Conservation (phyloP, 257 asterid genomes). For the Primulina tabacum region DNA sequence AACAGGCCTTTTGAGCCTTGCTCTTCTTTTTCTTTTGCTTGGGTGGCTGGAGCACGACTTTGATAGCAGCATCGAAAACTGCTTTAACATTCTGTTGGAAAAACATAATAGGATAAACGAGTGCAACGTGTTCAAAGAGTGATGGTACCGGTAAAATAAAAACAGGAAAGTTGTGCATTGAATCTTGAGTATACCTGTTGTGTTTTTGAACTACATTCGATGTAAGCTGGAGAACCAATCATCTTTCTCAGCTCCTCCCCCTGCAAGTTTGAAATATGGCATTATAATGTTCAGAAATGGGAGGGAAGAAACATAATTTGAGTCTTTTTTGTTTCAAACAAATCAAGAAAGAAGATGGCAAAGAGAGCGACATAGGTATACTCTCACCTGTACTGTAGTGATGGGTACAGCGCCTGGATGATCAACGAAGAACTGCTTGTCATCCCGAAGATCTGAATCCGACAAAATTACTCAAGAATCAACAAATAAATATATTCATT, state of each 20-base stretch:
- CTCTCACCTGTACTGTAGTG: conserved; percentile 20
- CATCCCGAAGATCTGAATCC: conserved; percentile 23
- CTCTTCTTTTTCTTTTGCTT: conserved; percentile 52
- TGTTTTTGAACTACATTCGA: conserved; percentile 49
- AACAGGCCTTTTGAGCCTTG: conserved; percentile 44
- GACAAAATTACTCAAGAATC: background rate
- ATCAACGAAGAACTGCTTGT: conserved; percentile 16
- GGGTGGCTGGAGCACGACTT: conserved; percentile 58
- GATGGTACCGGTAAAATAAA: background rate
- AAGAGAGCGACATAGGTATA: no score
- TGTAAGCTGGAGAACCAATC: conserved; percentile 43
- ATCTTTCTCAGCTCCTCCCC: conserved; percentile 45
- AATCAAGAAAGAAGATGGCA: background rate
- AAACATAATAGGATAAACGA: no score
- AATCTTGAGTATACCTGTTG: conserved; percentile 31
- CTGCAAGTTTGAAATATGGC: conserved; percentile 3
- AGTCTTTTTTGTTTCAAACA: no score
- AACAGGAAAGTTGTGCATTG: no score
- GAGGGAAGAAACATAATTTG: background rate
- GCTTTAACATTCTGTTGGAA: conserved; percentile 42
- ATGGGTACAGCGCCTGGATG: conserved; percentile 24
- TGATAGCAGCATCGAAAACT: conserved; percentile 57
- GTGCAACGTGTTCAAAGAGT: no score
- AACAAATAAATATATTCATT: background rate
- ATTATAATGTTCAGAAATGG: background rate